Evolutionary conservation across 306 rosid genomes (phyloP).

Genomic region (Malus sieversii): DNA sequence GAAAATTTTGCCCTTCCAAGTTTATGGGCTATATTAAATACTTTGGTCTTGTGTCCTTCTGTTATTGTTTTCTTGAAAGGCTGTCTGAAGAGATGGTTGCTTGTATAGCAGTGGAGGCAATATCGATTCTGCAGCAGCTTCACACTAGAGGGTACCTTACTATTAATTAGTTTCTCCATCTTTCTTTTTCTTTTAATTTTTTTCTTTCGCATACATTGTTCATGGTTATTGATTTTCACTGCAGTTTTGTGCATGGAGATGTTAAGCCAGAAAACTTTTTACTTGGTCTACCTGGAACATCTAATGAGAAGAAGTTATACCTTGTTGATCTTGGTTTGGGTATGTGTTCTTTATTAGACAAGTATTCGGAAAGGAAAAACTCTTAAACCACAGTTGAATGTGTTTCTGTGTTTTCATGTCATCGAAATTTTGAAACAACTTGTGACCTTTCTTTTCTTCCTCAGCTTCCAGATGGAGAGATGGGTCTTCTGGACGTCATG

Average conservation of each 20-base stretch:
- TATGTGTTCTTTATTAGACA: neutral
- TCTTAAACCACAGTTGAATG: neutral
- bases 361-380: neutral
- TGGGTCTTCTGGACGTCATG: constrained; percentile 30
- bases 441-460: constrained; percentile 1
- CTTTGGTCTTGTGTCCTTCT: neutral
- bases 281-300: constrained; percentile 28
- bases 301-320: constrained; percentile 28
- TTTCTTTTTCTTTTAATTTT: neutral
- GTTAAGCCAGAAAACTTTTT: constrained; percentile 36
- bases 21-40: neutral
- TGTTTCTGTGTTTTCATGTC: constrained; percentile 5
- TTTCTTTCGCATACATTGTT: neutral
- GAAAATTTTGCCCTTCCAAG: neutral
- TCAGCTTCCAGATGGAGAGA: constrained; percentile 34
- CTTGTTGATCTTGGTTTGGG: constrained; percentile 40
- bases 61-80: constrained; percentile 9
- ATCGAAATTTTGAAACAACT: neutral
- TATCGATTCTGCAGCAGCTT: constrained; percentile 32
- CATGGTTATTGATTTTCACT: neutral
- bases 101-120: constrained; percentile 37
- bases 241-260: constrained; percentile 38
- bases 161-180: neutral
- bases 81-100: constrained; percentile 34
- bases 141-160: constrained; percentile 24